Evolutionary conservation across 805 yeast species (phyloP).

Genomic region (Tetrapisispora fleetii): DNA sequence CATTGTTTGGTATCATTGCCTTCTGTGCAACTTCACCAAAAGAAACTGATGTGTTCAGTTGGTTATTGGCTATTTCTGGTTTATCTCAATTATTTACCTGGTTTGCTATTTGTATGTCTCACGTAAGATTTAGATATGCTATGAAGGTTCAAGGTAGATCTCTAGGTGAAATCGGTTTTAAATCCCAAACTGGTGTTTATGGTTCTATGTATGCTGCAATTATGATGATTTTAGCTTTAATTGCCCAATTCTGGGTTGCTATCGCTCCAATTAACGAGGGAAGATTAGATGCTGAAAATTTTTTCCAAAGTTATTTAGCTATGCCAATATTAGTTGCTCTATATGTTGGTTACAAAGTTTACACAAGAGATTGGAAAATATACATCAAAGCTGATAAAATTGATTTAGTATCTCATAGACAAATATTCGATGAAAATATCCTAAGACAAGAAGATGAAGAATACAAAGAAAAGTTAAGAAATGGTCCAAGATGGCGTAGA

Average conservation of each 20-base stretch:
- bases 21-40: constrained; percentile 55
- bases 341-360: constrained; percentile 37
- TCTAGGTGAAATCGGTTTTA: constrained; percentile 42
- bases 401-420: constrained; percentile 24
- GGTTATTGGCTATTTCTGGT: constrained; percentile 57
- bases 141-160: constrained; percentile 44
- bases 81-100: constrained; percentile 55
- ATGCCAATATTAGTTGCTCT: constrained; percentile 37
- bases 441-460: constrained; percentile 29
- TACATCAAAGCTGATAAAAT: constrained; percentile 25
- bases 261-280: constrained; percentile 40
- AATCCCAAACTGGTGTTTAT: constrained; percentile 40
- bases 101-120: constrained; percentile 47
- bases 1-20: constrained; percentile 49
- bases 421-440: constrained; percentile 27
- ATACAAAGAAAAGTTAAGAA: constrained; percentile 18
- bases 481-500: constrained; percentile 21
- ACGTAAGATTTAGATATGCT: constrained; percentile 51
- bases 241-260: constrained; percentile 61
- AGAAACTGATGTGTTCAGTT: constrained; percentile 48
- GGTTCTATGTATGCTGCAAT: constrained; percentile 46
- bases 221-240: constrained; percentile 40
- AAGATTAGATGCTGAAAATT: constrained; percentile 32
- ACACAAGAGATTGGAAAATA: constrained; percentile 36
- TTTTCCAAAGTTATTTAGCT: constrained; percentile 40